Conservation (phyloP, 108 stramenopile species). For the Cyclotella cryptica region DNA sequence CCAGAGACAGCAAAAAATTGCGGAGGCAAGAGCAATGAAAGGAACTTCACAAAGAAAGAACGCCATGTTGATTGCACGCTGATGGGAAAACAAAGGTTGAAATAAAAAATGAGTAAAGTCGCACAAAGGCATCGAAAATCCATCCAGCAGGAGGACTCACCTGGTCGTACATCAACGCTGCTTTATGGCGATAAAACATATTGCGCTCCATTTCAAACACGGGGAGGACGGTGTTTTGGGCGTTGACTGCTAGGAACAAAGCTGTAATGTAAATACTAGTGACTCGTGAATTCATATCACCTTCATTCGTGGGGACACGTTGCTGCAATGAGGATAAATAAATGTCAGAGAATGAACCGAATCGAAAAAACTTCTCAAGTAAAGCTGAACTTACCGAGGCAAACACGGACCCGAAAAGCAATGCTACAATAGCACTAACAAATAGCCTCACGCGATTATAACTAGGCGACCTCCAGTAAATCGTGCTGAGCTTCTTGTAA, state of each 20-base stretch:
- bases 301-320: slow-evolving; percentile 56
- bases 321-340: neutral
- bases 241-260: slow-evolving; percentile 66
- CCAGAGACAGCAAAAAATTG: slow-evolving; percentile 61
- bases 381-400: slow-evolving; percentile 13
- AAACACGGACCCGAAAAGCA: slow-evolving; percentile 71
- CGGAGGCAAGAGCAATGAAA: slow-evolving; percentile 58
- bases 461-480: slow-evolving; percentile 69
- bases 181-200: slow-evolving; percentile 83
- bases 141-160: neutral
- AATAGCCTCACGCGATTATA: slow-evolving; percentile 66
- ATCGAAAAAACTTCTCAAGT: neutral
- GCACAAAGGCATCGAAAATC: neutral
- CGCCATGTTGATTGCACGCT: slow-evolving; percentile 46
- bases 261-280: slow-evolving; percentile 69
- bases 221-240: slow-evolving; percentile 63
- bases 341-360: too few relatives aligned
- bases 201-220: slow-evolving; percentile 79
- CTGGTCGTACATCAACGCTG: slow-evolving; percentile 69
- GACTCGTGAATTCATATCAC: slow-evolving; percentile 66
- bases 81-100: neutral
- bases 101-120: neutral
- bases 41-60: slow-evolving; percentile 71
- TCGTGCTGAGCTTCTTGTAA: slow-evolving; percentile 52
- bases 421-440: slow-evolving; percentile 59